Evolutionary conservation across 1,284 basidiomycete species (phyloP).

Genomic region (Xerocomus cyaneibrunnescens): DNA sequence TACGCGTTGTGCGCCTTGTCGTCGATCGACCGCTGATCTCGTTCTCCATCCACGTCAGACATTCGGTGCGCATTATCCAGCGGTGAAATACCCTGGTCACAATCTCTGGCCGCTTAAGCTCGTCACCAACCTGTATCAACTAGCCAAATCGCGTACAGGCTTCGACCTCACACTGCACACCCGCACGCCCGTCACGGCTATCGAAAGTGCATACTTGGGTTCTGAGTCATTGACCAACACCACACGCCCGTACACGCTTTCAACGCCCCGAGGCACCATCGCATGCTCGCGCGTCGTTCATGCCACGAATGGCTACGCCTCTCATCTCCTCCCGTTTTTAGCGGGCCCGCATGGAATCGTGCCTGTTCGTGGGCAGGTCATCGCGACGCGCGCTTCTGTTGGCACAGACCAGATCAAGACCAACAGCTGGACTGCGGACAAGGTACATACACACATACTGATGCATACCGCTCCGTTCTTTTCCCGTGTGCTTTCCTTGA

Average conservation of each 20-base stretch:
- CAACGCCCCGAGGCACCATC: slow-evolving; percentile 60
- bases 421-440: slow-evolving; percentile 48
- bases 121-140: slow-evolving; percentile 60
- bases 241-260: slow-evolving; percentile 12
- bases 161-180: slow-evolving; percentile 62
- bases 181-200: slow-evolving; percentile 59
- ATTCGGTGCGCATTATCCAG: slow-evolving; percentile 57
- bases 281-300: slow-evolving; percentile 65
- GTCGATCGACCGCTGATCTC: neutral
- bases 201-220: slow-evolving; percentile 23
- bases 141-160: slow-evolving; percentile 34
- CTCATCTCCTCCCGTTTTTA: slow-evolving; percentile 60
- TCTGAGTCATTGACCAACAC: neutral
- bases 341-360: slow-evolving; percentile 55
- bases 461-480: too few species aligned
- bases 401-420: slow-evolving; percentile 37
- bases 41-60: slow-evolving; percentile 37
- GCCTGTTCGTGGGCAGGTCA: slow-evolving; percentile 73
- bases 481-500: neutral
- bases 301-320: slow-evolving; percentile 78
- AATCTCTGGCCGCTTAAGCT: slow-evolving; percentile 81
- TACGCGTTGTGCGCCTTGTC: slow-evolving; percentile 24
- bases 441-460: slow-evolving; percentile 23
- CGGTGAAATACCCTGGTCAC: slow-evolving; percentile 48
- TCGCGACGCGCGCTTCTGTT: slow-evolving; percentile 57